Evolutionary conservation across 2,329 filamentous ascomycete genomes (phyloP).

Genomic region (Trichophyton rubrum): DNA sequence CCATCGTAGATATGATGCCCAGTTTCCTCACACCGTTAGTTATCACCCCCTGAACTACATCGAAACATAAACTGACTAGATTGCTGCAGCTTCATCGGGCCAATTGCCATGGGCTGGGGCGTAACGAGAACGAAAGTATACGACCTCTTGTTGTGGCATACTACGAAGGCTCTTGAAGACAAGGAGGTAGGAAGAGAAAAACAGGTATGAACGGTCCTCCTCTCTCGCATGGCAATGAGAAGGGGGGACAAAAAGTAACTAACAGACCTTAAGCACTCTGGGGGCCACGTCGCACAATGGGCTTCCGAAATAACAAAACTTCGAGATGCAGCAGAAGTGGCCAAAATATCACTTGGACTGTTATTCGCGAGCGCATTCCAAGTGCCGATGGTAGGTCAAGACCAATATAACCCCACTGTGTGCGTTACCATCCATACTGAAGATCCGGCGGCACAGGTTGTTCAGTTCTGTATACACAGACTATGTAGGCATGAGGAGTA

Average conservation of each 20-base stretch:
- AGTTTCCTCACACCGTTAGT: neutral
- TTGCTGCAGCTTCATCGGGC: neutral
- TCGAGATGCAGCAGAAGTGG: neutral
- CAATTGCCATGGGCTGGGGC: neutral
- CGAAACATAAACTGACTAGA: neutral
- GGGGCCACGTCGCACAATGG: neutral
- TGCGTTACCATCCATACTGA: neutral
- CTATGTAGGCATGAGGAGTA: constrained; percentile 15
- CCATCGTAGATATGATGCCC: neutral
- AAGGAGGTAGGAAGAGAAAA: neutral
- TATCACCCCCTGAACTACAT: neutral
- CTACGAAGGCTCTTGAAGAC: neutral
- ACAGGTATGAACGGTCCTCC: neutral
- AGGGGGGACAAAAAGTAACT: neutral
- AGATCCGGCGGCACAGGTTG: neutral
- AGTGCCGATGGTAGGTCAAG: neutral
- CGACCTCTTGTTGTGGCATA: neutral
- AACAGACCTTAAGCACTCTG: neutral
- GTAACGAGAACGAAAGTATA: neutral
- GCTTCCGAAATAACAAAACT: neutral
- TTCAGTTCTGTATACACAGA: neutral
- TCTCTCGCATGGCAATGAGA: neutral
- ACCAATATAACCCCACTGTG: neutral
- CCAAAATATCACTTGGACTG: neutral
- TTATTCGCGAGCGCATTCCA: neutral